These are phyloP conservation scores for Mallotus nudiflorus DNA, from an alignment of 345 rosid genomes.

Conservation along the genomic window DNA sequence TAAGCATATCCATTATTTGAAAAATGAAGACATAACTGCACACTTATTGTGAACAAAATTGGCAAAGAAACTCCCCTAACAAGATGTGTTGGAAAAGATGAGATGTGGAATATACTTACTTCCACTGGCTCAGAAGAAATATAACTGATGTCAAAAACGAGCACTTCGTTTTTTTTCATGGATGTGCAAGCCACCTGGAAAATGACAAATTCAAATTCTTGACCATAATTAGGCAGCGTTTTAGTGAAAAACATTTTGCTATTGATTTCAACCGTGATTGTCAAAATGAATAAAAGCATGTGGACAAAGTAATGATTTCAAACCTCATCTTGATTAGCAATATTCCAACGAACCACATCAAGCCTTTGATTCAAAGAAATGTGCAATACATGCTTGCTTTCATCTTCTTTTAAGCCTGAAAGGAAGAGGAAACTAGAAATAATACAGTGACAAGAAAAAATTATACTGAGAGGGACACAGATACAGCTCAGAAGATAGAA, in stretches of 20 bases:
- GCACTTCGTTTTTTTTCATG: constrained; percentile 50
- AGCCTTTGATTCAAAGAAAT: constrained; percentile 47
- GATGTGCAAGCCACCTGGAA: constrained; percentile 82
- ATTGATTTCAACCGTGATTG: neutral
- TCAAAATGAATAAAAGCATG: constrained; percentile 13
- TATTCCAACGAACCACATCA: constrained; percentile 81
- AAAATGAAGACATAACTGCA: neutral
- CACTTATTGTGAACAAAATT: no score
- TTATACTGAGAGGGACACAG: neutral
- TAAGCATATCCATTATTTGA: neutral
- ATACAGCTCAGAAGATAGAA: neutral
- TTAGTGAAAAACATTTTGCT: neutral
- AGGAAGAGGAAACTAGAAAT: neutral
- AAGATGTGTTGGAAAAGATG: neutral
- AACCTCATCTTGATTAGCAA: constrained; percentile 86
- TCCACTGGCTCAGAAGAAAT: constrained; percentile 69
- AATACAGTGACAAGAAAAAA: neutral
- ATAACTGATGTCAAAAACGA: constrained; percentile 75
- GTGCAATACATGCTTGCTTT: constrained; percentile 73
- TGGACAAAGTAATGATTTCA: constrained; percentile 13
- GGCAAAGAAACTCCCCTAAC: no score
- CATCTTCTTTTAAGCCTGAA: constrained; percentile 53
- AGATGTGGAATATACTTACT: constrained; percentile 40
- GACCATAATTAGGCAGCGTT: no score
- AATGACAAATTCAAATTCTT: neutral